Percentiles rank a stretch among this genome's conserved stretches.
Conservation (phyloP, 2,329 filamentous ascomycete species). For the Tothia fuscella region DNA sequence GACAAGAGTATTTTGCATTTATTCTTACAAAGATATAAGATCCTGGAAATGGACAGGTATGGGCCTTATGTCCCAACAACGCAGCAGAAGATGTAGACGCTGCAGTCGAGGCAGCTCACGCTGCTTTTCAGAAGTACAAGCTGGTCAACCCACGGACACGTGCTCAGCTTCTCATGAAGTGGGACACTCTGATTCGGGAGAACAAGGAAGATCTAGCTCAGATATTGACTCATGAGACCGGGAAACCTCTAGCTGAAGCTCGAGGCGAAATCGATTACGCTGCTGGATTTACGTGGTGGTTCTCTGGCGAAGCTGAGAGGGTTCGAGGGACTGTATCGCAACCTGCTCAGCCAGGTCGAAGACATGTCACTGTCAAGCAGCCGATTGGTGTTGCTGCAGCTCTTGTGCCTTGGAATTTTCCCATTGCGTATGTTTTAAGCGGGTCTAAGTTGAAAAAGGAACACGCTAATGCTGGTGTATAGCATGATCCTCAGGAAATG, state of each 20-base stretch:
- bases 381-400: constrained; percentile 57
- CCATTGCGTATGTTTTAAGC: constrained; percentile 37
- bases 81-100: constrained; percentile 47
- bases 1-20: background rate
- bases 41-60: constrained; percentile 37
- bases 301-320: constrained; percentile 48
- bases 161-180: constrained; percentile 51
- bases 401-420: constrained; percentile 64
- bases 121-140: constrained; percentile 48
- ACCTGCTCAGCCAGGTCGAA: constrained; percentile 48
- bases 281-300: constrained; percentile 44
- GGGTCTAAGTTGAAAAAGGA: background rate
- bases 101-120: constrained; percentile 46
- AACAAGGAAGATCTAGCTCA: constrained; percentile 51
- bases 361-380: constrained; percentile 63
- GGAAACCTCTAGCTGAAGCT: constrained; percentile 40
- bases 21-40: constrained; percentile 24
- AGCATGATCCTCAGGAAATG: constrained; percentile 54
- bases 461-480: constrained; percentile 6
- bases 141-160: constrained; percentile 48
- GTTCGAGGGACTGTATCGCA: constrained; percentile 50
- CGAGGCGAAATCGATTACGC: constrained; percentile 43
- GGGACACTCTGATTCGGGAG: constrained; percentile 51
- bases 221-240: constrained; percentile 49
- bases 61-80: constrained; percentile 36